Evolutionary conservation across 306 rosid species (phyloP).

Genomic region (Malus fusca): DNA sequence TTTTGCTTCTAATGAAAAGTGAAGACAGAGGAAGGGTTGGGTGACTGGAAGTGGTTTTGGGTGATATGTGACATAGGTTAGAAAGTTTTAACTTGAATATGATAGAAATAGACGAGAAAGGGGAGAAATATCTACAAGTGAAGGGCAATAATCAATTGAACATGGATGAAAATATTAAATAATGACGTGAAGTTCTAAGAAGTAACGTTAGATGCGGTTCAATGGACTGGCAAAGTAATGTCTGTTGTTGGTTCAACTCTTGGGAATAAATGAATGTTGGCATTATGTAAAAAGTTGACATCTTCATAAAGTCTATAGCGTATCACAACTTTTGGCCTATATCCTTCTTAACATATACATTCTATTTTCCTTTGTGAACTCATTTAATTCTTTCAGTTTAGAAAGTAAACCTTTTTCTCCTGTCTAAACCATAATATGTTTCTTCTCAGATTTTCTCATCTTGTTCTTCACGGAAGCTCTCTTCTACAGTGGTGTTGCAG

Average conservation of each 20-base stretch:
- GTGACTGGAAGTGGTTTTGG: background rate
- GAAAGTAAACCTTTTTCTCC: conserved; percentile 5
- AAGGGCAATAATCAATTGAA: conserved; percentile 10
- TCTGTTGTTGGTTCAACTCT: background rate
- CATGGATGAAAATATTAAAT: background rate
- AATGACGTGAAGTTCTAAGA: background rate
- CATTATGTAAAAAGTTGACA: background rate
- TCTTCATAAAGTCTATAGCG: background rate
- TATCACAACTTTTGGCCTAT: background rate
- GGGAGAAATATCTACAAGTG: background rate
- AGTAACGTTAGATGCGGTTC: background rate
- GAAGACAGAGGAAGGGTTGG: background rate
- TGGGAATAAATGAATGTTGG: background rate
- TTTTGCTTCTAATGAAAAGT: background rate
- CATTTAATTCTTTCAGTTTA: background rate
- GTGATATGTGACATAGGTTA: conserved; percentile 4
- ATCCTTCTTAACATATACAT: background rate
- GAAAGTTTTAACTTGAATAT: background rate
- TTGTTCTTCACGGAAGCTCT: conserved; percentile 95
- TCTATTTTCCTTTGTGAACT: background rate
- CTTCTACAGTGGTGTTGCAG: conserved; percentile 85
- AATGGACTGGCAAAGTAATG: background rate
- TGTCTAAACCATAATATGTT: conserved; percentile 20
- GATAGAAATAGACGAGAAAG: background rate
- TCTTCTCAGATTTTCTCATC: conserved; percentile 86